Percentiles rank a stretch among this genome's conserved stretches.
Conservation (phyloP, 1,139 yeast genomes). For the Zhuliangozyma blackwelliae region DNA sequence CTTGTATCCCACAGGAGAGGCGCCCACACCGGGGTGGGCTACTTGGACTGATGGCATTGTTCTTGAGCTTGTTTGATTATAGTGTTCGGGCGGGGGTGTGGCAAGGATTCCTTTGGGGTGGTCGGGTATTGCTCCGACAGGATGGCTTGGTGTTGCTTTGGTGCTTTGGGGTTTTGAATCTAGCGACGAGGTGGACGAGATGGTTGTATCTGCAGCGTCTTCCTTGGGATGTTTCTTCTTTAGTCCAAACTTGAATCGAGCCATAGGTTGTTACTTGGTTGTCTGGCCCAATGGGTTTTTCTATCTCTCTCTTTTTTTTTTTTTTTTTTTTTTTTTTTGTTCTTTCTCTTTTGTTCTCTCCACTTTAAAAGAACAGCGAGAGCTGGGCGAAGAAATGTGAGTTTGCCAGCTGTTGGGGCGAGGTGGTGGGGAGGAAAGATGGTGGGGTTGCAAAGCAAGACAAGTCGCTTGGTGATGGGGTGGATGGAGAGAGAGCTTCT, state of each 20-base stretch:
- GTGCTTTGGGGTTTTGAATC: constrained; percentile 2
- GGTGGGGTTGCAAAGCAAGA: too few relatives aligned
- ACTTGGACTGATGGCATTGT: constrained; percentile 7
- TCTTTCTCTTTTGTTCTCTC: too few relatives aligned
- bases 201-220: background rate
- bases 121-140: background rate
- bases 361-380: too few relatives aligned
- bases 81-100: background rate
- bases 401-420: too few relatives aligned
- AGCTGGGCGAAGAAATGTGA: too few relatives aligned
- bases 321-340: constrained; percentile 1
- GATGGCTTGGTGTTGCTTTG: constrained; percentile 1
- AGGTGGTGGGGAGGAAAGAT: too few relatives aligned
- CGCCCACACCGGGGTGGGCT: background rate
- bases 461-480: too few relatives aligned
- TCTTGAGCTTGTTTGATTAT: background rate
- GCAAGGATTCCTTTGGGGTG: background rate
- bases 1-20: constrained; percentile 1
- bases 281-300: background rate
- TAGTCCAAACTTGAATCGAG: constrained; percentile 8
- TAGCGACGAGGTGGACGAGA: constrained; percentile 4
- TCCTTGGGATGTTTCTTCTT: constrained; percentile 6
- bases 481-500: too few relatives aligned
- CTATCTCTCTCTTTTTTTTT: background rate
- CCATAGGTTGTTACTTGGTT: constrained; percentile 7